phyloP scores from a whole-genome alignment of 1,284 basidiomycete species.

The Cutaneotrichosporon arboriforme region DNA sequence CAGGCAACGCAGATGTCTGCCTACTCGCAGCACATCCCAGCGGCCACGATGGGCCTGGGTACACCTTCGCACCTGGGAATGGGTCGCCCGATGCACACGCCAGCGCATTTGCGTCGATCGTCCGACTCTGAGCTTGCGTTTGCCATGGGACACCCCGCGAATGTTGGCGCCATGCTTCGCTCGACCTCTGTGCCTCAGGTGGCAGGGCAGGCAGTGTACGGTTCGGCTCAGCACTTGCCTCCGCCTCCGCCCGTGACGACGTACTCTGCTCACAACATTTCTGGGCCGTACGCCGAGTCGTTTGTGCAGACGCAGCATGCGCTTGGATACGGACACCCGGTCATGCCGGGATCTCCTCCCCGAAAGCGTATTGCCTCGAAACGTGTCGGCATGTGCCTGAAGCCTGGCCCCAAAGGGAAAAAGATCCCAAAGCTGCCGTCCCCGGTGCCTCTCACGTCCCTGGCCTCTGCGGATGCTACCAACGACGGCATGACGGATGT shows the following conservation, averaged over 20 bases:
- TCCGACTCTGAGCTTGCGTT: constrained; percentile 20
- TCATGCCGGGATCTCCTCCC: constrained; percentile 4
- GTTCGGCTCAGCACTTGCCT: background rate
- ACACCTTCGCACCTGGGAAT: constrained; percentile 6
- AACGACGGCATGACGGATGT: background rate
- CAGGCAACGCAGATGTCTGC: constrained; percentile 3
- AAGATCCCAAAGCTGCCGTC: constrained; percentile 5
- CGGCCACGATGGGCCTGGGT: background rate
- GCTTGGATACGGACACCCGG: constrained; percentile 7
- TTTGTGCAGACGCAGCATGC: background rate
- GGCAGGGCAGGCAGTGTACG: constrained; percentile 10
- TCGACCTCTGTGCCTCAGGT: constrained; percentile 18
- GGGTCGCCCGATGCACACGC: constrained; percentile 11
- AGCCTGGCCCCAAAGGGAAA: constrained; percentile 28
- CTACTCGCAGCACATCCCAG: background rate
- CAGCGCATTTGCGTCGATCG: constrained; percentile 13
- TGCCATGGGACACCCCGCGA: constrained; percentile 5
- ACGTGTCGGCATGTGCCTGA: constrained; percentile 25
- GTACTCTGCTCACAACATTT: constrained; percentile 7
- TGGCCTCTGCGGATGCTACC: background rate
- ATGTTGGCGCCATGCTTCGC: constrained; percentile 17
- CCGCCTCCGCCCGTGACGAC: constrained; percentile 11
- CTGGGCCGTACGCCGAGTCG: background rate
- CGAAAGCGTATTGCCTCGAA: constrained; percentile 16
- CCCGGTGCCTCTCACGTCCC: constrained; percentile 1